Conservation (phyloP, 257 asterid species). For the Apocynum venetum region DNA sequence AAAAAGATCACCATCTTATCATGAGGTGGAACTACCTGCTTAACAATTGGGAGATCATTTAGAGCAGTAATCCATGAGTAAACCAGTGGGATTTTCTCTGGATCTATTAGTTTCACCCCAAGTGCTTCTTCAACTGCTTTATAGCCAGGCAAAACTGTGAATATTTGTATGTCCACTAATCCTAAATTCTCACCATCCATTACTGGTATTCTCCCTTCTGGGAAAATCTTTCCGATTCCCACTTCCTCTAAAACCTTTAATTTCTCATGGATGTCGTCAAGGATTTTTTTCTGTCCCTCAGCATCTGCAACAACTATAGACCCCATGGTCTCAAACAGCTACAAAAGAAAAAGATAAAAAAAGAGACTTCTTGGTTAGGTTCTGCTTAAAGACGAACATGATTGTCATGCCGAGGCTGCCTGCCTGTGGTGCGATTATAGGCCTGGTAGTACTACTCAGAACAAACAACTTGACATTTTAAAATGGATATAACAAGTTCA, state of each 20-base stretch:
- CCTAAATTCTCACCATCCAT: background rate
- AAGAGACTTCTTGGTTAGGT: background rate
- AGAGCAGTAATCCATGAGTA: conserved; percentile 17
- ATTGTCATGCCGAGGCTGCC: no score
- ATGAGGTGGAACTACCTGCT: conserved; percentile 19
- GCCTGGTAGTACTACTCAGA: no score
- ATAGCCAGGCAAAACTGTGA: conserved; percentile 23
- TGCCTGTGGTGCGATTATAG: no score
- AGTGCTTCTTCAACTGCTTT: conserved; percentile 5
- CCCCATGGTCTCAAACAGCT: conserved; percentile 25
- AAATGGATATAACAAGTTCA: no score
- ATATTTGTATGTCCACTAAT: conserved; percentile 23
- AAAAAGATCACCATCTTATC: conserved; percentile 13
- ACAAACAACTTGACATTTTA: no score
- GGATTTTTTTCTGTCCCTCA: conserved; percentile 11
- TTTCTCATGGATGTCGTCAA: conserved; percentile 16
- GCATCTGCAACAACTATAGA: conserved; percentile 7
- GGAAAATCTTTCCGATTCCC: conserved; percentile 18
- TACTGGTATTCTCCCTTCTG: conserved; percentile 7
- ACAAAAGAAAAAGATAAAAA: no score
- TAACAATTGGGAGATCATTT: conserved; percentile 9
- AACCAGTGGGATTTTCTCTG: conserved; percentile 11
- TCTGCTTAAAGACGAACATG: no score
- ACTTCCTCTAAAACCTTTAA: conserved; percentile 24
- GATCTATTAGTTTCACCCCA: conserved; percentile 11